Evolutionary conservation across 1,284 basidiomycete genomes (phyloP).

Genomic region (Apiotrichum akiyoshidainum): DNA sequence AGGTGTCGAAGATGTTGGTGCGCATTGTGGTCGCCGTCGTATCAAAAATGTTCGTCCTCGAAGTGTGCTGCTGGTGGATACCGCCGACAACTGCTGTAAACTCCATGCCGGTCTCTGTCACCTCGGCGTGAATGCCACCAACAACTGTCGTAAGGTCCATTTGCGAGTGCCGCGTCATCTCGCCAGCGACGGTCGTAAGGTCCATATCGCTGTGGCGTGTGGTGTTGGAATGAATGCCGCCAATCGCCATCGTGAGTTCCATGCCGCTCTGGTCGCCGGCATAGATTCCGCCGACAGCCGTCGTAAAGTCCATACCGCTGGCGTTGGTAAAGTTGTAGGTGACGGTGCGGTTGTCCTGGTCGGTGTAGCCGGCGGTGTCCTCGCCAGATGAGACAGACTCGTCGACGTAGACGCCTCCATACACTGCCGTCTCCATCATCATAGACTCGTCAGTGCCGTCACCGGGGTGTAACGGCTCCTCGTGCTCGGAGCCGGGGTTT

Average conservation of each 20-base stretch:
- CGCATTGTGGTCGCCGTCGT: not conserved
- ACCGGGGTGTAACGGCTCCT: constrained; percentile 25
- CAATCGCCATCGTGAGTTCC: constrained; percentile 14
- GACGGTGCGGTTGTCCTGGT: constrained; percentile 3
- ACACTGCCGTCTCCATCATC: constrained; percentile 47
- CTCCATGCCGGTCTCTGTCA: constrained; percentile 4
- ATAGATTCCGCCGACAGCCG: constrained; percentile 41
- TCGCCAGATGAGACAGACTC: constrained; percentile 27
- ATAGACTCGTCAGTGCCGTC: constrained; percentile 46
- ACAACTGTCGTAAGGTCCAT: constrained; percentile 9
- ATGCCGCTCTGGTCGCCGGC: constrained; percentile 21
- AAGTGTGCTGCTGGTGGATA: not conserved
- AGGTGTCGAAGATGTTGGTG: constrained; percentile 13
- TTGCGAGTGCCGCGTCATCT: too few relatives aligned
- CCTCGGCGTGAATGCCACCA: constrained; percentile 4
- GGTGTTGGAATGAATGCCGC: constrained; percentile 6
- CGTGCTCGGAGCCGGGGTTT: constrained; percentile 16
- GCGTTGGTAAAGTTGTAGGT: constrained; percentile 8
- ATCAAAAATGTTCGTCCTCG: not conserved
- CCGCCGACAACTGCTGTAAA: constrained; percentile 11
- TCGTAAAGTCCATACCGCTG: constrained; percentile 43
- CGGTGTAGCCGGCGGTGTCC: constrained; percentile 5
- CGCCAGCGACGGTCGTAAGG: not conserved
- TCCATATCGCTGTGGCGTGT: not conserved
- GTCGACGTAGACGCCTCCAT: constrained; percentile 41